Conservation (phyloP, 1,284 basidiomycete genomes). For the Fomes fomentarius region DNA sequence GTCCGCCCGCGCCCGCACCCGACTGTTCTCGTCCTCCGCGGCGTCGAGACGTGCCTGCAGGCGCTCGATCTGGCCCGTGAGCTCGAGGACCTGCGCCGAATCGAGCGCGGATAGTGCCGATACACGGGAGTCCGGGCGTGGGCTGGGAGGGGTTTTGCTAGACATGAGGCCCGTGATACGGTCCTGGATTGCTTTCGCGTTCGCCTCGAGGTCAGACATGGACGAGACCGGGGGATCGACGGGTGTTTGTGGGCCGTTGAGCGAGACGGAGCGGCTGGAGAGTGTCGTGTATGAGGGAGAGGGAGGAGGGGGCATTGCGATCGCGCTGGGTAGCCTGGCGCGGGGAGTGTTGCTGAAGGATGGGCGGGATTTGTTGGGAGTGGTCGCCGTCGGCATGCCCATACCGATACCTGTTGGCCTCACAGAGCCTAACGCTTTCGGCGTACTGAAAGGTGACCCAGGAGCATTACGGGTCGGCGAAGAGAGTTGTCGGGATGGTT, state of each 20-base stretch:
- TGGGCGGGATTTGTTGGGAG: conserved; percentile 49
- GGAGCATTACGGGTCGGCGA: conserved; percentile 38
- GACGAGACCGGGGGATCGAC: not conserved
- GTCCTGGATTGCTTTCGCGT: conserved; percentile 47
- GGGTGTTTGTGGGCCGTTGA: conserved; percentile 36
- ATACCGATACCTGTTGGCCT: conserved; percentile 42
- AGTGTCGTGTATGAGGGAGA: conserved; percentile 48
- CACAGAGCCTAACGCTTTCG: conserved; percentile 49
- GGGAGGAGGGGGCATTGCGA: conserved; percentile 78
- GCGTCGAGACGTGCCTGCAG: conserved; percentile 56
- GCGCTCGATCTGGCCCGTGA: conserved; percentile 42
- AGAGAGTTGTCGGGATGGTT: conserved; percentile 26
- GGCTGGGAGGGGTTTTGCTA: conserved; percentile 33
- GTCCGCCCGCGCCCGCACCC: conserved; percentile 29
- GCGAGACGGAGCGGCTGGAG: conserved; percentile 35
- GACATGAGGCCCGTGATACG: conserved; percentile 49
- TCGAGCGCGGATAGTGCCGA: conserved; percentile 24
- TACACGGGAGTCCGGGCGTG: conserved; percentile 34
- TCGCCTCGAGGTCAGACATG: conserved; percentile 42
- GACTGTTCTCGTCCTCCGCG: conserved; percentile 55
- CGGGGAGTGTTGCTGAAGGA: conserved; percentile 56
- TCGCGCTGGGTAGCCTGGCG: conserved; percentile 67
- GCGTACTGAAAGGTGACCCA: conserved; percentile 63
- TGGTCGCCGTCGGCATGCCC: conserved; percentile 41
- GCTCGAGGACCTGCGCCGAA: conserved; percentile 28